Percentiles rank a stretch among this genome's conserved stretches.
Conservation (phyloP, 495 filamentous ascomycete genomes). For the Friedmanniomyces endolithicus region DNA sequence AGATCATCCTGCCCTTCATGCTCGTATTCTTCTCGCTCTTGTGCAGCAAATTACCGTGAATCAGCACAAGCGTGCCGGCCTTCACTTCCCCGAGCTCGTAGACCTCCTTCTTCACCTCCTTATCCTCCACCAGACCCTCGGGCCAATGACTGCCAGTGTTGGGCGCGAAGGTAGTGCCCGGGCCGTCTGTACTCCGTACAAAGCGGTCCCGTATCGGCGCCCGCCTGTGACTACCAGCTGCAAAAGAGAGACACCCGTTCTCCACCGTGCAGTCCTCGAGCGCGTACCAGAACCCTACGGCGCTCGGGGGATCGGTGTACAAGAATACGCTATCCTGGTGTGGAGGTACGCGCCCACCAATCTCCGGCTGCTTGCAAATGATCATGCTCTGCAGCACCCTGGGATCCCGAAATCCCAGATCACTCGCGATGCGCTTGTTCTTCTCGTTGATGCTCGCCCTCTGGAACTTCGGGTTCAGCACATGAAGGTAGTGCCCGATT, state of each 20-base stretch:
- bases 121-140: conserved; percentile 25
- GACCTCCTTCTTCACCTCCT: conserved; percentile 34
- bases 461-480: conserved; percentile 57
- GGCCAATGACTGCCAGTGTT: conserved; percentile 40
- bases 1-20: conserved; percentile 75
- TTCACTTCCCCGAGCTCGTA: conserved; percentile 69
- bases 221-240: conserved; percentile 62
- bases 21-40: conserved; percentile 91
- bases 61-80: conserved; percentile 78
- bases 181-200: conserved; percentile 47
- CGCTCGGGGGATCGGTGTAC: conserved; percentile 80
- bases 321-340: conserved; percentile 90
- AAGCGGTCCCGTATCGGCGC: conserved; percentile 55
- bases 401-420: conserved; percentile 63
- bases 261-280: conserved; percentile 73
- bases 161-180: conserved; percentile 44
- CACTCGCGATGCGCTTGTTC: conserved; percentile 54
- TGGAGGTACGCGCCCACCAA: conserved; percentile 72
- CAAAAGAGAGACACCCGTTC: conserved; percentile 83
- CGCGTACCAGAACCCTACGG: conserved; percentile 92
- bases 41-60: conserved; percentile 92
- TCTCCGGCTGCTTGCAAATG: conserved; percentile 95
- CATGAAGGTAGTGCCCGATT: conserved; percentile 85
- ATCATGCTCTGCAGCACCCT: conserved; percentile 84
- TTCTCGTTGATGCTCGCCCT: conserved; percentile 41